Conservation (phyloP, 2,329 filamentous ascomycete species). For the Parascedosporium putredinis region DNA sequence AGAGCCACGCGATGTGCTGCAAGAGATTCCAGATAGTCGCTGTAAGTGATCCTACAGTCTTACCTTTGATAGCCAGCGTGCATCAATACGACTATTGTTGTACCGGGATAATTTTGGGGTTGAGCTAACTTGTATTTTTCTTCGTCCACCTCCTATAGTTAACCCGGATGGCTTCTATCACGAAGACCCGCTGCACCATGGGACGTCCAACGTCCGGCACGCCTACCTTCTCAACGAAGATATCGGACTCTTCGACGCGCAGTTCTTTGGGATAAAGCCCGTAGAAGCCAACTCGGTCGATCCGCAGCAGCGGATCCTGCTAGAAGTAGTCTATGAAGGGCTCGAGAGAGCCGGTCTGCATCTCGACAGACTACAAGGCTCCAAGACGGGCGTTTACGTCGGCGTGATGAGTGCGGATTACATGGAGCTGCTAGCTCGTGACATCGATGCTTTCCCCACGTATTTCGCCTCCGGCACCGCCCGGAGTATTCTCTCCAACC, state of each 20-base stretch:
- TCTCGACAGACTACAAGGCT: constrained; percentile 14
- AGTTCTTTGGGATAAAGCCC: constrained; percentile 16
- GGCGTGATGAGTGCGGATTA: constrained; percentile 17
- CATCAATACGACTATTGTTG: neutral
- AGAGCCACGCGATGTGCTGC: constrained; percentile 22
- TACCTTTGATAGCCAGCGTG: neutral
- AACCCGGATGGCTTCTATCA: constrained; percentile 29
- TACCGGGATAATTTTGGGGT: too few relatives aligned
- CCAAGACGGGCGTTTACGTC: constrained; percentile 19
- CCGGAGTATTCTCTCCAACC: constrained; percentile 42
- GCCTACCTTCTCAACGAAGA: constrained; percentile 18
- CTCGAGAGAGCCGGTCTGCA: constrained; percentile 23
- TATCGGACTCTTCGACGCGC: constrained; percentile 16
- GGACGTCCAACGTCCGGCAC: constrained; percentile 6
- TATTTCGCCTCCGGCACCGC: constrained; percentile 38
- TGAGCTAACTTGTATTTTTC: neutral
- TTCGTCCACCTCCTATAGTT: constrained; percentile 14
- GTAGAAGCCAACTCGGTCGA: constrained; percentile 17
- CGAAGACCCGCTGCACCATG: constrained; percentile 12
- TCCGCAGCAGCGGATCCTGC: constrained; percentile 18
- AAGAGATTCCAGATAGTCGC: constrained; percentile 29
- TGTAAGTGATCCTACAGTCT: constrained; percentile 15
- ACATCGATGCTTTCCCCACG: constrained; percentile 22
- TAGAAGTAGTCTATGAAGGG: constrained; percentile 18
- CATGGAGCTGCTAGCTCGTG: constrained; percentile 14